Conservation (phyloP, 108 stramenopile genomes). For the Nitzschia sp. region DNA sequence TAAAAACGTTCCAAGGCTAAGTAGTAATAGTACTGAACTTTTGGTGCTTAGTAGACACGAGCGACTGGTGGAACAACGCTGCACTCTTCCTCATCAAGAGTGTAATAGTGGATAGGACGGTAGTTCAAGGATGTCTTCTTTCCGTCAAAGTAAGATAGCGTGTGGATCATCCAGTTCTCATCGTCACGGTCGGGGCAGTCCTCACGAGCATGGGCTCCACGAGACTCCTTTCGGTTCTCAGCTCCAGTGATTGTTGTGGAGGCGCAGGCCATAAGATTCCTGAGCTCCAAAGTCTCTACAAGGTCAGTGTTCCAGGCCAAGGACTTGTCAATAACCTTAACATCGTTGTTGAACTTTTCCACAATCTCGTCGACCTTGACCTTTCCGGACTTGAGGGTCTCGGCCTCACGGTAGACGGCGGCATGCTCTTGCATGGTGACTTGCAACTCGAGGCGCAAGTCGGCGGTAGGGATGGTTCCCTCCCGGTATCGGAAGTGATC, state of each 20-base stretch:
- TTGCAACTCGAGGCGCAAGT: constrained; percentile 93
- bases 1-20: too few species aligned
- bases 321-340: constrained; percentile 90
- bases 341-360: constrained; percentile 72
- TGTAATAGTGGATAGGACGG: constrained; percentile 93
- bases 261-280: constrained; percentile 91
- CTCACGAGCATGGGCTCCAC: constrained; percentile 99
- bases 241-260: constrained; percentile 97
- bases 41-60: constrained; percentile 93
- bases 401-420: constrained; percentile 95
- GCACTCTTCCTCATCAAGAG: constrained; percentile 94
- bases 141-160: constrained; percentile 91
- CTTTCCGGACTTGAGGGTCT: constrained; percentile 82
- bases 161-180: constrained; percentile 98
- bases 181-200: constrained; percentile 94
- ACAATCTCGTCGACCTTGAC: constrained; percentile 89
- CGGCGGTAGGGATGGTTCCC: constrained; percentile 80
- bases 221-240: constrained; percentile 92
- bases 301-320: constrained; percentile 99
- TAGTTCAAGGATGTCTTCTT: constrained; percentile 89
- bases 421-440: constrained; percentile 98
- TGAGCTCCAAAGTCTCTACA: constrained; percentile 93
- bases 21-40: too few species aligned
- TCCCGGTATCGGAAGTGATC: constrained; percentile 86
- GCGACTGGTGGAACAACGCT: constrained; percentile 91